A percentile compares a stretch with the other conserved stretches of the same genome.
These are phyloP conservation scores for Flaveria brownii DNA, from an alignment of 129 eudicot genomes.

Conservation along the genomic window DNA sequence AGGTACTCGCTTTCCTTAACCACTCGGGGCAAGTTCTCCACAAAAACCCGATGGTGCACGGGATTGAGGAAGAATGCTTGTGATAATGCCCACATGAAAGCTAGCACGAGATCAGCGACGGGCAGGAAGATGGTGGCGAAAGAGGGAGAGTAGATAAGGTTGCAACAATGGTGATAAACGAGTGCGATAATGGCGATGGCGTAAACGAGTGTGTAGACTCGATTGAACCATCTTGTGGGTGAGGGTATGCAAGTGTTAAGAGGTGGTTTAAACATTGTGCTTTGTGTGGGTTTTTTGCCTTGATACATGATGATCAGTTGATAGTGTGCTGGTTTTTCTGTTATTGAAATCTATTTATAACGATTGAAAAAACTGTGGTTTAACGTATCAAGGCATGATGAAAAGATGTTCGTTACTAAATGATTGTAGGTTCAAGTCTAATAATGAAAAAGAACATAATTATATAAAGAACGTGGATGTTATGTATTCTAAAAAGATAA, in stretches of 20 bases:
- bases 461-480: too few species aligned
- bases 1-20: conserved; percentile 41
- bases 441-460: too few species aligned
- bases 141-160: conserved; percentile 34
- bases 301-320: background rate
- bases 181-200: conserved; percentile 43
- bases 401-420: too few species aligned
- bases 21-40: conserved; percentile 45
- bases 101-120: conserved; percentile 54
- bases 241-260: conserved; percentile 40
- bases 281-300: conserved; percentile 10
- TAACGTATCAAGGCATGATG: too few species aligned
- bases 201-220: conserved; percentile 52
- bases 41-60: conserved; percentile 44
- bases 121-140: conserved; percentile 33
- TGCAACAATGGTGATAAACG: conserved; percentile 50
- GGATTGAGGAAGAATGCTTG: conserved; percentile 59
- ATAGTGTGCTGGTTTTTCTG: background rate
- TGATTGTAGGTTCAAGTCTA: too few species aligned
- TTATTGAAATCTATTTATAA: background rate
- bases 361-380: background rate
- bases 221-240: conserved; percentile 53
- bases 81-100: conserved; percentile 58
- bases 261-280: conserved; percentile 21
- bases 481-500: background rate